Conservation (phyloP, 768 basidiomycete species). For the Trametes cubensis region DNA sequence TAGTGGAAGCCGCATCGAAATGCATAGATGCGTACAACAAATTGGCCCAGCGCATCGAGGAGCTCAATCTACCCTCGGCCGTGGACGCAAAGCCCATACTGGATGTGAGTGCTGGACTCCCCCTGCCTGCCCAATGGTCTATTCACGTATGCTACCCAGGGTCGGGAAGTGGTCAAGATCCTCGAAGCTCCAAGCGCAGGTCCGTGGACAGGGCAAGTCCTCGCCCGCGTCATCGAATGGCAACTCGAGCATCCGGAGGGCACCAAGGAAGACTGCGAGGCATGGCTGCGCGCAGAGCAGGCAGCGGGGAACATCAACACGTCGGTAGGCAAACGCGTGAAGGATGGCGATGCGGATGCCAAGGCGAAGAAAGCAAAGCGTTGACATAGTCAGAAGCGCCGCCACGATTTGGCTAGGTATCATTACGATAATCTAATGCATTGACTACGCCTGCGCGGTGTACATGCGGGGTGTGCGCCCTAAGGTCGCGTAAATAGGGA, state of each 20-base stretch:
- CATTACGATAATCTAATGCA: conserved; percentile 8
- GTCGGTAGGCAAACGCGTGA: conserved; percentile 32
- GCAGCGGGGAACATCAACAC: conserved; percentile 46
- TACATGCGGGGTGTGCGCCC: background rate
- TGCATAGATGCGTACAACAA: conserved; percentile 65
- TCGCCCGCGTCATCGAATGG: conserved; percentile 79
- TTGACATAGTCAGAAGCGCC: background rate
- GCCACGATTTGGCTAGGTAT: no score
- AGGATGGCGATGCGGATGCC: conserved; percentile 22
- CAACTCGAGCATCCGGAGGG: conserved; percentile 76
- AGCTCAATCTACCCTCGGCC: conserved; percentile 57
- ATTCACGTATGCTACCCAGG: conserved; percentile 48
- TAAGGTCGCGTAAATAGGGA: conserved; percentile 5
- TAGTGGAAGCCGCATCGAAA: conserved; percentile 48
- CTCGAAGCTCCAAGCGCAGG: conserved; percentile 63
- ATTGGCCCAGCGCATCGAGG: conserved; percentile 62
- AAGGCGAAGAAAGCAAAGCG: conserved; percentile 37
- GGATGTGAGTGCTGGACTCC: conserved; percentile 56
- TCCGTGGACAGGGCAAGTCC: conserved; percentile 65
- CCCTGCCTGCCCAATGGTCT: no score
- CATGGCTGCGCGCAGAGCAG: conserved; percentile 68
- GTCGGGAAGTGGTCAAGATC: conserved; percentile 59
- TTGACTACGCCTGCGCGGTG: conserved; percentile 17
- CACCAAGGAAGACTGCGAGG: conserved; percentile 64
- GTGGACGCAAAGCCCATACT: conserved; percentile 76